Base-by-base conservation (phyloP, 1,284 basidiomycete genomes). In the Cryptococcus sp. region DNA sequence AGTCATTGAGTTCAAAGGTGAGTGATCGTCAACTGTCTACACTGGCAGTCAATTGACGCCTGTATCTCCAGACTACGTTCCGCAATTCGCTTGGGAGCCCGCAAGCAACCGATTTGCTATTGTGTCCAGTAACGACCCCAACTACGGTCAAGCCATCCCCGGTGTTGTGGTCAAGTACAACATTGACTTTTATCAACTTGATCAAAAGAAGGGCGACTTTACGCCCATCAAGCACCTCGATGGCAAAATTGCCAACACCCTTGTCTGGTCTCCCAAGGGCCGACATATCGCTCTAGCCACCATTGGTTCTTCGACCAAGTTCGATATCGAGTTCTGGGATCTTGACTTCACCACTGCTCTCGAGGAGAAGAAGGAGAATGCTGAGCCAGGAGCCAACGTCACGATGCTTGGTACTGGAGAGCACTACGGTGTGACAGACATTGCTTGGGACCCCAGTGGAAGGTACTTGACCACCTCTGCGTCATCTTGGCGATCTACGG, bases 241-340 rank as follows among this genome's bases (percentile, higher is more conserved):
- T 47, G 83, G 84, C 69, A 90, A 95, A 70, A 91, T 92, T 22
- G 91, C 88, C 78, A 99, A 99, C 81, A 91, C 92, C 26, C 89
- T 99, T 70, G 88, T 92, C 61, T 99, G 96, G 96, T 96, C 94
- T 44, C 95, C 96, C 43, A 88, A 91, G 55, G 96, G 96, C 53
- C 88, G 96, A 52, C 93, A 98, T 80, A 89, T 97, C 57, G 90
- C 98, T 50, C 86, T 97, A 57, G 94, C 93, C 19, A 98, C 95
- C 45, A 89, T 99, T 55, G 96, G 94, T 46, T 95, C 92, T 17
- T 88, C 90, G 22, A 87, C 86, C 70, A 99, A 99, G 82, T 99
- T 91, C 37, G 96, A 99, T 78, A 84, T 99, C 41, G 95, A 99
- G 77, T 99, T 98, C 82, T 99, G 92, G 92, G 96, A 99, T 78